Base-by-base conservation (phyloP, 495 filamentous ascomycete genomes). In the Daldinia vernicosa region DNA sequence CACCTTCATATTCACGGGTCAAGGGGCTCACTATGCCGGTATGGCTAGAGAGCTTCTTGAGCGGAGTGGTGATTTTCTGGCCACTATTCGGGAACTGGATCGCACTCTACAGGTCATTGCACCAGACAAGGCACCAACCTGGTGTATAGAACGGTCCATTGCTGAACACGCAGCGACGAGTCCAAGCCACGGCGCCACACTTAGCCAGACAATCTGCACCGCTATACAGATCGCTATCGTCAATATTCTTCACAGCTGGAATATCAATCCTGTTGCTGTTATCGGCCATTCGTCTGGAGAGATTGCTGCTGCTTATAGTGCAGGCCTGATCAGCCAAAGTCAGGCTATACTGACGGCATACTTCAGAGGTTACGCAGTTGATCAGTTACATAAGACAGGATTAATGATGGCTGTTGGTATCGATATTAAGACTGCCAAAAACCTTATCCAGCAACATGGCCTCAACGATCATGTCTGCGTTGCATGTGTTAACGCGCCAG, bases 221-320 rank as follows among this genome's bases (percentile, higher is more conserved):
- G 37, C 37, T 40, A n/a, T 40, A n/a, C 37, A 40, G 37, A n/a
- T 40, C 14, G 37, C 37, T 15, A n/a, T 40, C 14, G 37, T 40
- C 37, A 40, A 86, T 9, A 62, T 91, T 1, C 69, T 90, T 9
- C 52, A 61, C 0, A 77, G 74, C 5, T 89, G 87, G 80, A 81
- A 81, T 26, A 77, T 90, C 17, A 59, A 40, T 0, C 84, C 87
- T 0, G 60, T 72, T 2, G 78, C 79, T n/a, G 84, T 86, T 0
- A 79, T 89, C 0, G 89, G 89, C 1, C 88, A 91, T 69, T 90
- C 88, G 0, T 87, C 84, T 65, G 89, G 89, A 3, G 89, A 91
- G 66, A 90, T 90, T 61, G 83, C 79, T 17, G 86, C 85, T 4
- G 84, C 85, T 0, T 86, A 84, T 60, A 76, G 80, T 3, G 76